phyloP scores from a whole-genome alignment of 768 basidiomycete genomes.

The Mycena metata region DNA sequence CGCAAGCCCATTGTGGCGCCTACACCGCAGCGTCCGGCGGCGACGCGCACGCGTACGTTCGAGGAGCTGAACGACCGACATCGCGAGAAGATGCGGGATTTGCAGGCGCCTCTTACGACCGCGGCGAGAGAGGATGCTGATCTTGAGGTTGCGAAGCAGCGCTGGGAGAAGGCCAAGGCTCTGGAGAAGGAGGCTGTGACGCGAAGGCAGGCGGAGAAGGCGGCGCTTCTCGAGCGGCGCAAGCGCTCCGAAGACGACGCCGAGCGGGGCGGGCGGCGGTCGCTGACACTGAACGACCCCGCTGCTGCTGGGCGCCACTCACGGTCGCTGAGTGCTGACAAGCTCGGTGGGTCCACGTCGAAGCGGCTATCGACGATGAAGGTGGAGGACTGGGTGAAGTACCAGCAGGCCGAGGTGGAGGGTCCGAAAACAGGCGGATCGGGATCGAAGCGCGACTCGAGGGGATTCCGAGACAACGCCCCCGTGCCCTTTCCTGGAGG shows the following conservation, averaged over 20 bases:
- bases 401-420: conserved; percentile 67
- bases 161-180: conserved; percentile 86
- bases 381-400: conserved; percentile 88
- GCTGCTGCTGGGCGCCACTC: conserved; percentile 54
- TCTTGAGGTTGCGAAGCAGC: conserved; percentile 77
- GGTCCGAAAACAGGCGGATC: conserved; percentile 36
- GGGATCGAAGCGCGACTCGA: conserved; percentile 52
- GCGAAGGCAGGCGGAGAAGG: conserved; percentile 80
- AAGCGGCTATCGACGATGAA: conserved; percentile 81
- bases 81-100: conserved; percentile 82
- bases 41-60: conserved; percentile 77
- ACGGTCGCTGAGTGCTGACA: conserved; percentile 73
- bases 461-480: conserved; percentile 44
- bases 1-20: conserved; percentile 59
- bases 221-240: conserved; percentile 66
- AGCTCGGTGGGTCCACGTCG: conserved; percentile 63
- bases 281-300: conserved; percentile 50
- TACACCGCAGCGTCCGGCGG: conserved; percentile 63
- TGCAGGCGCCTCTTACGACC: conserved; percentile 89
- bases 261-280: conserved; percentile 50
- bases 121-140: conserved; percentile 84
- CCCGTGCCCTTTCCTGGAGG: conserved; percentile 73
- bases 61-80: conserved; percentile 92
- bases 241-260: conserved; percentile 60
- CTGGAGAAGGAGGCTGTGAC: conserved; percentile 82